These are phyloP conservation scores for Vickermania ingenoplastis DNA, from an alignment of 208 protist genomes.

Conservation along the genomic window DNA sequence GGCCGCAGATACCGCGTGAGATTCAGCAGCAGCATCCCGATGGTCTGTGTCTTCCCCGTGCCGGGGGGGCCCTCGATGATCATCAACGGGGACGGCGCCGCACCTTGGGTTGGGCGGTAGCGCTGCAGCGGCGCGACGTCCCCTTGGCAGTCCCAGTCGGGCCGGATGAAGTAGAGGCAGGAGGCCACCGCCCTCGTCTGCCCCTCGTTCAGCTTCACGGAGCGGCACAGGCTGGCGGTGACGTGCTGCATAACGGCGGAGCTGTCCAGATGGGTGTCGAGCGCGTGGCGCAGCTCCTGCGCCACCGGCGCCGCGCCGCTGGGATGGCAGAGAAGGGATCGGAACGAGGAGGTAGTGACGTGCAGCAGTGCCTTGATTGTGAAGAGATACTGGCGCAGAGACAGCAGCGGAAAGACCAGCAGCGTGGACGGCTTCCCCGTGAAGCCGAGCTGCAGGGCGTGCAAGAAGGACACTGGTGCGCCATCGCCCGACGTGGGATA, in stretches of 20 bases:
- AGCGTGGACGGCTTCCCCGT: constrained; percentile 8
- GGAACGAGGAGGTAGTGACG: constrained; percentile 39
- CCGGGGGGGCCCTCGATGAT: constrained; percentile 85
- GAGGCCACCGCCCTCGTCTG: constrained; percentile 51
- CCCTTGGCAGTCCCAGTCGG: constrained; percentile 22
- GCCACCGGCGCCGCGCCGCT: constrained; percentile 22
- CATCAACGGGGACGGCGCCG: constrained; percentile 31
- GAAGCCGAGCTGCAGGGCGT: constrained; percentile 37
- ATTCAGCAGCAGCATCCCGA: constrained; percentile 55
- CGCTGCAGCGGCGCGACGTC: neutral
- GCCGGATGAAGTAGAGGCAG: constrained; percentile 34
- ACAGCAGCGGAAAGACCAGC: constrained; percentile 40
- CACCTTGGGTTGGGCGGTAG: neutral
- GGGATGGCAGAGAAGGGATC: constrained; percentile 52
- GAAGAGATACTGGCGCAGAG: constrained; percentile 30
- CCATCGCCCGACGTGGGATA: constrained; percentile 4
- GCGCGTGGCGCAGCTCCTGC: constrained; percentile 14
- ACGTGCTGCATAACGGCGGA: constrained; percentile 3
- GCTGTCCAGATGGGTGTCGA: constrained; percentile 15
- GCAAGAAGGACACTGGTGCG: constrained; percentile 29
- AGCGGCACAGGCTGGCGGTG: constrained; percentile 21
- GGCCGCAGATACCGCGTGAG: constrained; percentile 42
- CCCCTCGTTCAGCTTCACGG: constrained; percentile 41
- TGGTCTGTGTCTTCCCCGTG: constrained; percentile 89
- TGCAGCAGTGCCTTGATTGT: constrained; percentile 37